Evolutionary conservation across 2,329 filamentous ascomycete genomes (phyloP).

Genomic region (Keithomyces neogunnii): DNA sequence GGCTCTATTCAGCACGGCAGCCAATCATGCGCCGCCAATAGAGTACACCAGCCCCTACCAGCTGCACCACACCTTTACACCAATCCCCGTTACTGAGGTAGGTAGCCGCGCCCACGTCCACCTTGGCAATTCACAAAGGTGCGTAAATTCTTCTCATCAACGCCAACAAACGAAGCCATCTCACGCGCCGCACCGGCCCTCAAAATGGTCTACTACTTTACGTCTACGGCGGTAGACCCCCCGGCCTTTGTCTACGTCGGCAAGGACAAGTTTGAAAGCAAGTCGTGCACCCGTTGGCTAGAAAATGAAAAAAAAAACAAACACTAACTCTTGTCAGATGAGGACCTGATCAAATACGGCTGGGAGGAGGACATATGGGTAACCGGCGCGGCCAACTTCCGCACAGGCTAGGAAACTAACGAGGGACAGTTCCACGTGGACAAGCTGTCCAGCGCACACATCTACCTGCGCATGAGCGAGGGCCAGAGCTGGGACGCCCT

Average conservation of each 20-base stretch:
- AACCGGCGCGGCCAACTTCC: slow-evolving; percentile 5
- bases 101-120: too few species aligned
- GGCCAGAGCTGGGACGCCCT: slow-evolving; percentile 80
- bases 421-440: slow-evolving; percentile 78
- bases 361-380: slow-evolving; percentile 88
- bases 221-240: slow-evolving; percentile 73
- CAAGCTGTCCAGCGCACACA: slow-evolving; percentile 92
- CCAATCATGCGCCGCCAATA: too few species aligned
- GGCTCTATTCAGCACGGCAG: too few species aligned
- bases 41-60: too few species aligned
- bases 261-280: slow-evolving; percentile 99
- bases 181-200: not conserved
- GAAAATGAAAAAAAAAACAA: too few species aligned
- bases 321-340: slow-evolving; percentile 50
- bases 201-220: slow-evolving; percentile 91
- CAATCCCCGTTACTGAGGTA: too few species aligned
- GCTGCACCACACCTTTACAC: too few species aligned
- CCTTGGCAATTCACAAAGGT: too few species aligned
- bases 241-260: slow-evolving; percentile 88
- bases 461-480: slow-evolving; percentile 79
- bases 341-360: slow-evolving; percentile 90
- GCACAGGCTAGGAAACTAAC: not conserved
- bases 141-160: too few species aligned
- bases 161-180: not conserved
- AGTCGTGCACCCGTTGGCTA: slow-evolving; percentile 17